These are phyloP conservation scores for Tetradesmus obliquus DNA, from an alignment of 139 green algal species.

Conservation along the genomic window DNA sequence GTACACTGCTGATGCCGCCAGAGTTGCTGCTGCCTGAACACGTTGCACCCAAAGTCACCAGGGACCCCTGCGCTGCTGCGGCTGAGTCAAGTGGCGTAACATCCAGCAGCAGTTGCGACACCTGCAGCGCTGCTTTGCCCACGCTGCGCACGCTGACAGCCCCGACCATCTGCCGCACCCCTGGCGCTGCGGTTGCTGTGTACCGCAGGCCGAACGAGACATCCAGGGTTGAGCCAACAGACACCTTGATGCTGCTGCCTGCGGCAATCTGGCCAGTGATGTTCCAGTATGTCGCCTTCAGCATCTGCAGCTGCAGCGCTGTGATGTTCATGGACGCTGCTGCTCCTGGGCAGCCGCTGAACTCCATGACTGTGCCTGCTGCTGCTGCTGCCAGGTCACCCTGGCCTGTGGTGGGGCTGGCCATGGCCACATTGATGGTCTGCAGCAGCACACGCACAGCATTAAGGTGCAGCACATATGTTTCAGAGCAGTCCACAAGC, in stretches of 20 bases:
- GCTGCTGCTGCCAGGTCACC: neutral
- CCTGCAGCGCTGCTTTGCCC: neutral
- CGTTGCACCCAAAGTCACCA: neutral
- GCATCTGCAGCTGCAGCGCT: neutral
- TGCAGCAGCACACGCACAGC: neutral
- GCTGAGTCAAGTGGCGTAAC: neutral
- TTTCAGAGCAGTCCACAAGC: too few species aligned
- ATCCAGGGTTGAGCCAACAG: neutral
- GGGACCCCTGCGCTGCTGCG: neutral
- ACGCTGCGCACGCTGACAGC: neutral
- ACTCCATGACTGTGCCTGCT: neutral
- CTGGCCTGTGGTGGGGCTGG: neutral
- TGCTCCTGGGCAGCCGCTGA: constrained; percentile 37
- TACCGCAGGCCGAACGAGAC: neutral
- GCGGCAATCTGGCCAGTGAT: neutral
- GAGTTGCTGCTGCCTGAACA: neutral
- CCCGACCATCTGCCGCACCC: neutral
- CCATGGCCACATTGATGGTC: constrained; percentile 23
- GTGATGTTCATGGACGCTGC: neutral
- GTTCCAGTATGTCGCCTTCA: neutral
- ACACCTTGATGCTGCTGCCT: neutral
- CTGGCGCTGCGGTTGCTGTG: neutral
- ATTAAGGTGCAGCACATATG: neutral
- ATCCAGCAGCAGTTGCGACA: constrained; percentile 12
- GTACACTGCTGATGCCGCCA: neutral